These are phyloP conservation scores for Stramenopiles sp. DNA, from an alignment of 352 stramenopile species.

Conservation along the genomic window DNA sequence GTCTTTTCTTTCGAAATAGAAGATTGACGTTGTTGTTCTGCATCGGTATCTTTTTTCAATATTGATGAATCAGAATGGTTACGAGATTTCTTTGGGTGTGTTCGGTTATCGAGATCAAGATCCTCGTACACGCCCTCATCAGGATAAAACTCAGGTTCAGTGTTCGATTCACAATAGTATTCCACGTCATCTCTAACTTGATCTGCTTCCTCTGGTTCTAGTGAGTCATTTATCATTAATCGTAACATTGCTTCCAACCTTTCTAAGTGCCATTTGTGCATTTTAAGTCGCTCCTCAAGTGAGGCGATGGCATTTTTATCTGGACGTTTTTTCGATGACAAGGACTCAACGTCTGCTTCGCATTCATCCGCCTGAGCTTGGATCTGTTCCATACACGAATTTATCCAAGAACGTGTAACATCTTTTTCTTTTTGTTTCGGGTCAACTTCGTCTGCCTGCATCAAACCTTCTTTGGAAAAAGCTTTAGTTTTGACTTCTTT, in stretches of 20 bases:
- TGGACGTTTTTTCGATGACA: constrained; percentile 1
- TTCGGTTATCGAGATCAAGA: constrained; percentile 28
- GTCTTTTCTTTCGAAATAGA: constrained; percentile 5
- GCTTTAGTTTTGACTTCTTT: constrained; percentile 99
- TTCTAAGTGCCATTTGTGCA: constrained; percentile 36
- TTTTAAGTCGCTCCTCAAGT: background rate
- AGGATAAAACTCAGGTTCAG: constrained; percentile 15
- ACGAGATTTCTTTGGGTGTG: constrained; percentile 12
- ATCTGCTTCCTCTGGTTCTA: constrained; percentile 58
- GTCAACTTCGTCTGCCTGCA: constrained; percentile 41
- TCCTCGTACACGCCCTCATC: constrained; percentile 60
- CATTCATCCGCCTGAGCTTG: constrained; percentile 6
- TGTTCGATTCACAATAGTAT: constrained; percentile 39
- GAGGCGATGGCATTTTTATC: background rate
- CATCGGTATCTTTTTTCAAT: no score
- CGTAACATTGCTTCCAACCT: constrained; percentile 90
- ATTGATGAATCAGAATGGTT: no score
- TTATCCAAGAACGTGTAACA: constrained; percentile 2
- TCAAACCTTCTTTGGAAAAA: constrained; percentile 87
- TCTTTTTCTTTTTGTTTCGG: constrained; percentile 17
- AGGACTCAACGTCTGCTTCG: constrained; percentile 1
- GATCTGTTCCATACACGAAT: background rate
- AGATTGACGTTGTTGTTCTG: no score
- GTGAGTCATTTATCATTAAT: constrained; percentile 71
- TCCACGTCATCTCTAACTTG: constrained; percentile 85